Base-by-base conservation (phyloP, 192 early-diverging fungal species). In the Entophlyctis luteolus region DNA sequence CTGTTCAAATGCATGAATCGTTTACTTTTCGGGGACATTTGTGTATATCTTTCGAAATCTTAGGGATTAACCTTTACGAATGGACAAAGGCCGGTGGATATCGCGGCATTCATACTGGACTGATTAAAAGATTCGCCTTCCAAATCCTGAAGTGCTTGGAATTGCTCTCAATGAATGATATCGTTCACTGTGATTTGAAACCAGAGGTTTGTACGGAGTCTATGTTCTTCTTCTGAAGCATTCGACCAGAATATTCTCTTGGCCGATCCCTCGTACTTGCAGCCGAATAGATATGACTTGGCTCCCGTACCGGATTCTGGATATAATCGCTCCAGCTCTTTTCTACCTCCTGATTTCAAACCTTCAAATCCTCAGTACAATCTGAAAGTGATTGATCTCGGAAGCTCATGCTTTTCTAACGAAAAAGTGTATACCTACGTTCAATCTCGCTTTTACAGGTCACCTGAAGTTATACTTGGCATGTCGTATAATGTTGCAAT, bases 341-440 rank as follows among this genome's bases (percentile, higher is more conserved):
- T n/a, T n/a, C 49, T 66, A 20, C 79, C 79, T 8, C 54, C 70
- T 16, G 81, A 77, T 34, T 82, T 79, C 62, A 69, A 79, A 48
- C 50, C 72, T 4, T 33, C 16, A n/a, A n/a, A 12, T 3, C 55
- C 65, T 14, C 22, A 42, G 35, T 80, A 81, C 52, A 81, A 78
- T 29, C 93, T 98, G 76, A 98, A 98, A 82, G 94, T 98, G 18
- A 98, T 98, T 78, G 96, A 98, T 75, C 94, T 98, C 70, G 96
- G 96, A 34, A 92, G 90, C 65, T 92, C 90, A 74, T 98, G 96
- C 68, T 88, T 91, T 28, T 91, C 93, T 67, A 84, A 85, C 54
- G 94, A 98, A 74, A 87, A 91, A 71, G 89, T 97, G 36, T 98
- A 98, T 74, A 97, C 96, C 3, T 98, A 98, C 67, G 96, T 98